Base-by-base conservation (phyloP, 345 rosid species). In the Ceriops decandra region DNA sequence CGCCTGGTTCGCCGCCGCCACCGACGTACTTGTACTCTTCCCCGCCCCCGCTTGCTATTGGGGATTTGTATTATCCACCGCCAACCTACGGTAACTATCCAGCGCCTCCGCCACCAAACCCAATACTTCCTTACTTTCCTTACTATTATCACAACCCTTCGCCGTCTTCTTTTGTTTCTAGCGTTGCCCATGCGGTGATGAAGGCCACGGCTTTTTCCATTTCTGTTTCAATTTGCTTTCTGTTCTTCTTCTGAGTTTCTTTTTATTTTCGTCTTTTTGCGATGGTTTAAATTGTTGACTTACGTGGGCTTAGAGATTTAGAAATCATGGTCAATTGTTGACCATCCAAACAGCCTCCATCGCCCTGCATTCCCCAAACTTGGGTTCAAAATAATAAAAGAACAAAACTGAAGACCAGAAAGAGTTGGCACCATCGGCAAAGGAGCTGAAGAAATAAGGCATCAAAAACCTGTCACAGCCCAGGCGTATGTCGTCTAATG, bases 101-200 rank as follows among this genome's bases (percentile, higher is more conserved):
- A 31, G 61, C 57, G 53, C 77, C 81, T n/a, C 70, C 69, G 27
- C 82, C 82, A 0, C 84, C 82, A 7, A 42, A 72, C 32, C 78
- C 78, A 5, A 60, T 53, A 31, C 51, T 66, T 17, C 78, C 73
- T 1, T 75, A 70, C 76, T 73, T 63, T 35, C 82, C 85, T 0
- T 57, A 59, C 60, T 59, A 66, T 36, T 58, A 78, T 52, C 35
- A 47, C 5, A 68, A 72, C 51, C 76, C 71, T 35, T 73, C 76
- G 4, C 71, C 73, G 4, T 51, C 35, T 56, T 57, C 70, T 38
- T 58, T 3, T 11, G 5, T 16, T 53, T 70, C 74, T 3, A 58
- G 27, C 30, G 42, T 68, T 27, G 19, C 32, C 42, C 59, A 7
- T 10, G 52, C 52, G 78, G 52, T 21, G 35, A 69, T 20, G 31